Conservation (phyloP, 176 grass and related monocot species). For the Triticum timopheevii region DNA sequence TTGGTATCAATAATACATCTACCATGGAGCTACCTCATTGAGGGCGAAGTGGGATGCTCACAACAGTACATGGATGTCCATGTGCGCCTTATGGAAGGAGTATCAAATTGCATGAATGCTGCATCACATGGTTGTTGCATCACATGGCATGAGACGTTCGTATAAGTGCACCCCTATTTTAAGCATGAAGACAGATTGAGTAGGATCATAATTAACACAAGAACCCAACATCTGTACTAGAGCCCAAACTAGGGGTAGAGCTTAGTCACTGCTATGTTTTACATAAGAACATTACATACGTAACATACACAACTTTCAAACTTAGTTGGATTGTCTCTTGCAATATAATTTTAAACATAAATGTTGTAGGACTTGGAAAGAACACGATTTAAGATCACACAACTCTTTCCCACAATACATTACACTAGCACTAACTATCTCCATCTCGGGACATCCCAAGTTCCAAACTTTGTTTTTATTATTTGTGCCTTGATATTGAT, state of each 20-base stretch:
- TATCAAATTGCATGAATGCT: neutral
- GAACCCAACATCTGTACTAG: neutral
- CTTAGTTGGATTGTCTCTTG: neutral
- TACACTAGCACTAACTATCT: too few species aligned
- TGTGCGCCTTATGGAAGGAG: neutral
- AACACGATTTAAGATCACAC: too few species aligned
- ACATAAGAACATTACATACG: neutral
- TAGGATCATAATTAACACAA: neutral
- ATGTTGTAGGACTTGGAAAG: too few species aligned
- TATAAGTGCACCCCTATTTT: neutral
- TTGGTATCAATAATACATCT: neutral
- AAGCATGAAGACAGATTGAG: neutral
- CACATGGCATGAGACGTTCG: neutral
- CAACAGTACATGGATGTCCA: neutral
- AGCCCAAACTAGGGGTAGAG: neutral
- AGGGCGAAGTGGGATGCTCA: neutral
- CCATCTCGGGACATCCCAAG: too few species aligned
- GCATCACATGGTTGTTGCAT: neutral
- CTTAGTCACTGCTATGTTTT: neutral
- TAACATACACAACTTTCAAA: neutral
- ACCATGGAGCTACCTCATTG: neutral
- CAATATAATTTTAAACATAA: too few species aligned
- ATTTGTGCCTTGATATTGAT: too few species aligned
- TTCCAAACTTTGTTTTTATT: too few species aligned
- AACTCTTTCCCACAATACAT: too few species aligned